Evolutionary conservation across 176 grass and related monocot species (phyloP), one percentile per base, ranked within the genome.

Genomic region (Poa annua): DNA sequence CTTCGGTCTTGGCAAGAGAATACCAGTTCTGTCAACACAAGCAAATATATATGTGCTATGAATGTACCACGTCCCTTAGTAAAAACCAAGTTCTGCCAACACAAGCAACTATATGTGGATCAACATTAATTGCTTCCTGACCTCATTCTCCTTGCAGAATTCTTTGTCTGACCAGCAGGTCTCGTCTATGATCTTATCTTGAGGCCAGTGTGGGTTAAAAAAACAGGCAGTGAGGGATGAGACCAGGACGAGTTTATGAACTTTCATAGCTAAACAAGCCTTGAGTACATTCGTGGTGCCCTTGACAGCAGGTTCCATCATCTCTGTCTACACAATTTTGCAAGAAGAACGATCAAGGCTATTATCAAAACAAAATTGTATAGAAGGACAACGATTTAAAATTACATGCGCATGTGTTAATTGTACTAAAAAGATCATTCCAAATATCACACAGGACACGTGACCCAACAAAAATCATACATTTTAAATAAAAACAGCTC

Each of bases 161-260:
- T 76, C 32, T 82, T 77, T 87, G 61, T 84, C 70, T 4, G 89
- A 84, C 89, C 89, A 91, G 17, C 89, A 91, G 0, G 50, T 68
- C 44, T 91, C 89, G 6, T 87, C 89, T 10, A 55, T 84, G 12
- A 69, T 24, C 13, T 16, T 87, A 8, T 64, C 41, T n/a, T 55
- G 17, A 16, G 89, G 85, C 81, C 85, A 91, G 6, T 71, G 24
- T 4, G 81, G 89, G 22, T 84, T 63, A 19, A 69, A 55, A 11
- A 0, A 55, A 88, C 74, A 38, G 10, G 22, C 8, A 3, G 74
- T 73, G 11, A 17, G 20, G 10, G 88, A 83, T 2, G 88, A 90
- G 2, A 86, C 74, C 14, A 90, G 65, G 9, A 90, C 10, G 21
- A 74, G 42, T 36, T 81, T 76, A 12, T 66, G 25, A 32, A 90